Evolutionary conservation across 2,329 filamentous ascomycete species (phyloP).

Genomic region (Nothophoma quercina): DNA sequence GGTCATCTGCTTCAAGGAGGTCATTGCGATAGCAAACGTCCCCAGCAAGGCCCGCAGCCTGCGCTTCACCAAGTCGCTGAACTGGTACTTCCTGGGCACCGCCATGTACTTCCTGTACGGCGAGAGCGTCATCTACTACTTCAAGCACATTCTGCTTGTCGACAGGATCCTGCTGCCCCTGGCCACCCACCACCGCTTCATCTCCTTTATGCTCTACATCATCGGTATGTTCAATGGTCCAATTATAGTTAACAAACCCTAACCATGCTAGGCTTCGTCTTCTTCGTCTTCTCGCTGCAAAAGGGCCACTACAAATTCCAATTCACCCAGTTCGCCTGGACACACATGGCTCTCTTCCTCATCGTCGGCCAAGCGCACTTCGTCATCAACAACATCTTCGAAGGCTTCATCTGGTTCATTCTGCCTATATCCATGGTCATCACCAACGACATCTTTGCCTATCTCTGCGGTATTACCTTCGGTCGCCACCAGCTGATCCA

Average conservation of each 20-base stretch:
- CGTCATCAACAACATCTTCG: conserved; percentile 99
- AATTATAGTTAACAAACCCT: conserved; percentile 22
- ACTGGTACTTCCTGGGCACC: conserved; percentile 99
- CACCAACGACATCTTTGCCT: conserved; percentile 98
- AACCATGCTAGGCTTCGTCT: conserved; percentile 79
- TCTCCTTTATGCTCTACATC: conserved; percentile 97
- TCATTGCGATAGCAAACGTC: conserved; percentile 96
- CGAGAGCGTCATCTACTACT: conserved; percentile 99
- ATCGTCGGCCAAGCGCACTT: conserved; percentile 99
- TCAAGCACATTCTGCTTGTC: conserved; percentile 97
- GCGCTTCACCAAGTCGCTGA: conserved; percentile 92
- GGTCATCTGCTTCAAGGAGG: conserved; percentile 98
- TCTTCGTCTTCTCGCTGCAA: conserved; percentile 94
- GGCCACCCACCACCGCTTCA: conserved; percentile 97
- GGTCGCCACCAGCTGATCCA: conserved; percentile 97
- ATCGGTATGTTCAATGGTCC: conserved; percentile 72
- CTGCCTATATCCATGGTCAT: conserved; percentile 93
- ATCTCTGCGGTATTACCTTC: conserved; percentile 96
- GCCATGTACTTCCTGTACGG: conserved; percentile 99
- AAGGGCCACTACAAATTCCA: conserved; percentile 98
- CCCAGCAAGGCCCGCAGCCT: conserved; percentile 90
- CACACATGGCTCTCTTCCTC: conserved; percentile 97
- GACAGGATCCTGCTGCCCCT: conserved; percentile 92
- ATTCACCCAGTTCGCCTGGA: conserved; percentile 99
- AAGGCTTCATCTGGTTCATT: conserved; percentile 99